Conservation (phyloP, 2,329 filamentous ascomycete genomes). For the Trichoderma harzianum region DNA sequence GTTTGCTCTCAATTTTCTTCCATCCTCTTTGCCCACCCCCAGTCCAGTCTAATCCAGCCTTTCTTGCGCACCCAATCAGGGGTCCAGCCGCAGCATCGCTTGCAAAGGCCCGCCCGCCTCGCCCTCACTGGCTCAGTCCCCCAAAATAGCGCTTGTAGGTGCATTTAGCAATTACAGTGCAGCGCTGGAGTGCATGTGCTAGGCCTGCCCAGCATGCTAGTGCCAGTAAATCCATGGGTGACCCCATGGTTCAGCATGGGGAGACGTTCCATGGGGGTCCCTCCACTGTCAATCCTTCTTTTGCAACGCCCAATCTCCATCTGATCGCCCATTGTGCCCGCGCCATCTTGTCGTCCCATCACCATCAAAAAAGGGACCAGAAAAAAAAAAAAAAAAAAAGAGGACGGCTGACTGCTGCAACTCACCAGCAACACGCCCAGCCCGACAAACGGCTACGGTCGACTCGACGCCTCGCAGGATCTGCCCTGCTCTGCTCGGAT, state of each 20-base stretch:
- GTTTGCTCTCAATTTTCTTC: not conserved
- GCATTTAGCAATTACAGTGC: constrained; percentile 1
- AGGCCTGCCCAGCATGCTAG: not conserved
- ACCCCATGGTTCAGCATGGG: constrained; percentile 10
- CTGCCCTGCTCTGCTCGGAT: not conserved
- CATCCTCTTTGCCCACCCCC: not conserved
- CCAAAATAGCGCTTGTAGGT: not conserved
- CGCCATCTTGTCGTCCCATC: not conserved
- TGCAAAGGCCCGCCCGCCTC: constrained; percentile 1
- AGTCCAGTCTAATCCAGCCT: not conserved
- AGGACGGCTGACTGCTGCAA: not conserved
- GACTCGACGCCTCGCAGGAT: not conserved
- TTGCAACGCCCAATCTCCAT: constrained; percentile 16
- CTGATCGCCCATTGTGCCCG: constrained; percentile 9
- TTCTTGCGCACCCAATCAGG: constrained; percentile 6
- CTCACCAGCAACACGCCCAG: not conserved
- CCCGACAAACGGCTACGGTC: not conserved
- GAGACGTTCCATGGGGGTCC: constrained; percentile 8
- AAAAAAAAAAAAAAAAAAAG: not conserved
- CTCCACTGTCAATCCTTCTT: constrained; percentile 9
- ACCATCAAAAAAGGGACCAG: not conserved
- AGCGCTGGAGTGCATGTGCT: not conserved
- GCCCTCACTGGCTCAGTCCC: constrained; percentile 7
- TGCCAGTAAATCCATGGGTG: not conserved
- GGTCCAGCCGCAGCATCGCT: constrained; percentile 4